Base-by-base conservation (phyloP, 1,284 basidiomycete species). In the Chondrostereum purpureum region DNA sequence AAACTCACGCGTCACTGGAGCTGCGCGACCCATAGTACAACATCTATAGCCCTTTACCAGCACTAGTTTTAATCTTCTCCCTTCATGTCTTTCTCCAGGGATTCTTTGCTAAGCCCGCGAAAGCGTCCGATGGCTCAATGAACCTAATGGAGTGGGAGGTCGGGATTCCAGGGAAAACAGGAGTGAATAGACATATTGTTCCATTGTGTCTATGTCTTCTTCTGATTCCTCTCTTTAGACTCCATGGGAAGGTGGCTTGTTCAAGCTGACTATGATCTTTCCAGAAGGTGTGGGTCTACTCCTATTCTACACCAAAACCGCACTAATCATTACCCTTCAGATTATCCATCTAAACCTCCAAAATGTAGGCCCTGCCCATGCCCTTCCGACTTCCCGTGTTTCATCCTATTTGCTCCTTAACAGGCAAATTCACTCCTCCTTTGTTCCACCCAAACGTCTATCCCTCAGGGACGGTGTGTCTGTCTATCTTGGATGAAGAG, bases 361-460 rank as follows among this genome's bases (percentile, higher is more conserved):
- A 96, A 96, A 69, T 96, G 92, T 90, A 55, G 51, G 78, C 65
- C 24, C 8, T n/a, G 21, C 46, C 39, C 46, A 19, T 43, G 39
- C 24, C 31, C 31, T 5, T 21, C 16, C 6, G 14, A 44, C 23
- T 20, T 38, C 35, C 16, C 20, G 45, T 6, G 14, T n/a, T n/a
- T n/a, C n/a, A n/a, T n/a, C n/a, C n/a, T n/a, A 36, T 21, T 27
- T 18, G 44, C 35, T 37, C 50, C 31, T 47, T 43, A 48, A 35
- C 63, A 96, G 93, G 92, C 73, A 98, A 98, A 80, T 99, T 99
- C 68, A 77, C 83, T 1, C 95, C 96, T 2, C 89, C 95, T 20
- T 73, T 98, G 42, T 99, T 97, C 71, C 95, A 99, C 64, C 95
- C 95, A 20, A 99, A 99, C 62, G 93, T 99, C 44, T 99, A 97